Evolutionary conservation across 805 yeast genomes (phyloP).

Genomic region (Pichia manshurica): DNA sequence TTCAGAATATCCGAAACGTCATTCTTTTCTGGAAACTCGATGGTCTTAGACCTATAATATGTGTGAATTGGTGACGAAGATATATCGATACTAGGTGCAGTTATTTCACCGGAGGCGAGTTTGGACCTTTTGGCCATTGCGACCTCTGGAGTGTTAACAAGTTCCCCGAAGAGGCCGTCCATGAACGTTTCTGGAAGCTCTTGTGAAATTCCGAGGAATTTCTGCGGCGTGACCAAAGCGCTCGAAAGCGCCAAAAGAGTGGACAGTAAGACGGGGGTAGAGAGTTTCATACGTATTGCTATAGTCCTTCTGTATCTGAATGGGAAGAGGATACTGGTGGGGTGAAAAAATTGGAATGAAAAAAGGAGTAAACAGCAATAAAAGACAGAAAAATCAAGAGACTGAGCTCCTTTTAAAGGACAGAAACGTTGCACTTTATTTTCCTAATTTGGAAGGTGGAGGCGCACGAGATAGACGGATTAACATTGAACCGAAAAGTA

Average conservation of each 20-base stretch:
- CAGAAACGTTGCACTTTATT: neutral
- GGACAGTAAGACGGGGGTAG: neutral
- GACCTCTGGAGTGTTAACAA: conserved; percentile 16
- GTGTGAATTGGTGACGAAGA: conserved; percentile 1
- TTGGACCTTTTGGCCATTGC: conserved; percentile 5
- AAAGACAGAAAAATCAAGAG: neutral
- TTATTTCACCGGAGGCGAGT: conserved; percentile 13
- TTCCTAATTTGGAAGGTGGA: neutral
- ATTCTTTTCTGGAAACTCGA: conserved; percentile 32
- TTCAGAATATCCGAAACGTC: conserved; percentile 30
- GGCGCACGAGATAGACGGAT: too few relatives aligned
- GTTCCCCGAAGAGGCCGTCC: conserved; percentile 23
- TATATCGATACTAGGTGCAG: neutral
- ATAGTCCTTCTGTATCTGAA: too few relatives aligned
- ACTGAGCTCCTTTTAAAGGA: neutral
- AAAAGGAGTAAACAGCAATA: neutral
- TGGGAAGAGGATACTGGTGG: neutral
- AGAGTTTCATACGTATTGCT: neutral
- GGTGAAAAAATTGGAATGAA: neutral
- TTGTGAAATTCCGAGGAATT: neutral
- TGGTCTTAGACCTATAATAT: conserved; percentile 19
- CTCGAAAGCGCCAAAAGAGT: neutral
- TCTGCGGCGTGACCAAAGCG: conserved; percentile 5
- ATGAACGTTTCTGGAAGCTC: conserved; percentile 16
- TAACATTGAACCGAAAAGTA: too few relatives aligned